Percentiles rank a stretch among this genome's conserved stretches.
phyloP scores from a whole-genome alignment of 495 filamentous ascomycete species.

The Friedmanniomyces endolithicus region DNA sequence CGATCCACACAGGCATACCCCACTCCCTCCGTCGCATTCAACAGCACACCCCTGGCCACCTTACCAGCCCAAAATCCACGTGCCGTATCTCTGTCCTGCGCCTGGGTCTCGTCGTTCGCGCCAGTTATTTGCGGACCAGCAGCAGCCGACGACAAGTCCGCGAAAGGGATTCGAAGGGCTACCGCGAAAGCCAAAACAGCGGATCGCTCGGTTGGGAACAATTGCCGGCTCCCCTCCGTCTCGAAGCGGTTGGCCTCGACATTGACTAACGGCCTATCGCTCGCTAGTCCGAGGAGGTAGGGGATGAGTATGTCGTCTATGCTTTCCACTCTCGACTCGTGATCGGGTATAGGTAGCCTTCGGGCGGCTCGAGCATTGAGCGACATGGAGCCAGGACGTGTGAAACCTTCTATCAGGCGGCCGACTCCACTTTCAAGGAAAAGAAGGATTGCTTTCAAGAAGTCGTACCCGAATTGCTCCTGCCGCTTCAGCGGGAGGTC shows the following conservation, averaged over 20 bases:
- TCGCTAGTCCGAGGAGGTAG: conserved; percentile 42
- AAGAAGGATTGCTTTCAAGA: conserved; percentile 50
- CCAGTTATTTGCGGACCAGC: not conserved
- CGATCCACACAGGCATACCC: conserved; percentile 47
- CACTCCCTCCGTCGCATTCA: conserved; percentile 47
- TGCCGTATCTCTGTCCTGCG: conserved; percentile 31
- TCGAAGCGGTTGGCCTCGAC: conserved; percentile 51
- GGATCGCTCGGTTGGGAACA: conserved; percentile 43
- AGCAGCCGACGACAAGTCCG: conserved; percentile 35
- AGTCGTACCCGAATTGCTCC: conserved; percentile 49
- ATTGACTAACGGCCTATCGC: conserved; percentile 38
- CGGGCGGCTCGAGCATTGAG: conserved; percentile 22
- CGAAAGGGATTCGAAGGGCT: conserved; percentile 40
- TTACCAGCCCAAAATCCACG: conserved; percentile 49
- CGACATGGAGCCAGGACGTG: conserved; percentile 28
- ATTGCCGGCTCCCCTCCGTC: conserved; percentile 37
- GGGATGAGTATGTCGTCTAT: conserved; percentile 48
- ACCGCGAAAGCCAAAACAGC: conserved; percentile 47
- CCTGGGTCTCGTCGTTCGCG: conserved; percentile 1
- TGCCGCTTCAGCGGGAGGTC: conserved; percentile 35
- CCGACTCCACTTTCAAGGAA: conserved; percentile 48
- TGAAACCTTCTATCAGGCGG: conserved; percentile 44
- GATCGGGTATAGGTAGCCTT: conserved; percentile 38
- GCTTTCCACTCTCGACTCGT: conserved; percentile 37
- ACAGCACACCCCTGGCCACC: conserved; percentile 49